Conservation (phyloP, 1,139 yeast species). For the Lodderomyces pseudojiufengensis region DNA sequence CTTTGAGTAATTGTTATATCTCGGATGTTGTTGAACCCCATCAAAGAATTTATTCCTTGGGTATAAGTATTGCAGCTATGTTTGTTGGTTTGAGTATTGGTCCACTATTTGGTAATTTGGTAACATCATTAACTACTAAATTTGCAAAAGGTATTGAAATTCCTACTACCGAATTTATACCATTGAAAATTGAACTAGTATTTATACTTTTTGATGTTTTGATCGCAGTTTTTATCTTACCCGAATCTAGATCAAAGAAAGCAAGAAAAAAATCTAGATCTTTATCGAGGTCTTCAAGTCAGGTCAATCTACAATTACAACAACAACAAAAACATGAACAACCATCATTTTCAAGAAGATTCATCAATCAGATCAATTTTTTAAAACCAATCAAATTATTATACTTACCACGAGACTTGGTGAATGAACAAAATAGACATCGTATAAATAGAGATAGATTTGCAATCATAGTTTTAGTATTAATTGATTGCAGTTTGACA, state of each 20-base stretch:
- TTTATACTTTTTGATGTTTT: slow-evolving; percentile 23
- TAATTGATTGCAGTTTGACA: slow-evolving; percentile 43
- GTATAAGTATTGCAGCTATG: slow-evolving; percentile 53
- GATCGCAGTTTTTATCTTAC: slow-evolving; percentile 38
- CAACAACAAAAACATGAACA: slow-evolving; percentile 3
- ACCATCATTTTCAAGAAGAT: background rate
- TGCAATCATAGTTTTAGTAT: slow-evolving; percentile 44
- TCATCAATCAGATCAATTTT: slow-evolving; percentile 19
- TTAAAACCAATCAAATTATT: slow-evolving; percentile 47
- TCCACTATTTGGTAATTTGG: slow-evolving; percentile 54
- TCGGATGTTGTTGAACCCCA: slow-evolving; percentile 60
- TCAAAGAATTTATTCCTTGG: slow-evolving; percentile 53
- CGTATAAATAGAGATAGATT: slow-evolving; percentile 18
- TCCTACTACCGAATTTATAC: slow-evolving; percentile 22
- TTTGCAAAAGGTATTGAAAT: slow-evolving; percentile 9
- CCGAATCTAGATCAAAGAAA: slow-evolving; percentile 55
- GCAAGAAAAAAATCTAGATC: slow-evolving; percentile 48
- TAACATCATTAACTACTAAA: slow-evolving; percentile 18
- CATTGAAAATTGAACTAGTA: slow-evolving; percentile 29
- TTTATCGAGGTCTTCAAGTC: slow-evolving; percentile 20
- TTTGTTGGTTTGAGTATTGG: slow-evolving; percentile 64
- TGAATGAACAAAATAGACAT: slow-evolving; percentile 15
- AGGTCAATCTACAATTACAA: slow-evolving; percentile 6
- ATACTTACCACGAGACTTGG: slow-evolving; percentile 36
- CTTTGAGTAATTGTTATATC: slow-evolving; percentile 58